Base-by-base conservation (phyloP, 768 basidiomycete species). In the Podaxis mareebaensis region DNA sequence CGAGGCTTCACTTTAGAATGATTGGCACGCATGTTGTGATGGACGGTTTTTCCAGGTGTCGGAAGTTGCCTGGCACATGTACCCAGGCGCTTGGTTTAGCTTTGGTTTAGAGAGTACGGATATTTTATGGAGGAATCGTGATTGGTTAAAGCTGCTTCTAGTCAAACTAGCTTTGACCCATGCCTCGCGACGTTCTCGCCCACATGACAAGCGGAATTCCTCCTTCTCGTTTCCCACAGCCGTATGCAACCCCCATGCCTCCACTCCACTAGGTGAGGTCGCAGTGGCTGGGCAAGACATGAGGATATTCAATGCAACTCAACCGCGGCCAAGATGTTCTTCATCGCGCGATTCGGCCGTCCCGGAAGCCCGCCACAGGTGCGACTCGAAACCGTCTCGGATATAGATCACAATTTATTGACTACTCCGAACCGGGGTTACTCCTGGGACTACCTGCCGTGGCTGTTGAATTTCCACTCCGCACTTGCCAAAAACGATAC, bases 361-460 rank as follows among this genome's bases (percentile, higher is more conserved):
- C 54, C 26, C 15, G 26, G 55, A 58, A 22, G 24, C 13, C 12
- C 10, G 24, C 13, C 42, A 17, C 12, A 33, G 53, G 24, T 12
- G 20, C 36, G 12, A 10, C 20, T 20, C 17, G 49, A 60, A 51
- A 51, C 48, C 10, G 8, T 33, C 4, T 24, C 17, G 3, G 51
- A 46, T 54, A 61, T 10, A 24, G 52, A 61, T 61, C 59, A 52
- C 3, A 28, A 8, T 17, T 12, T 28, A 26, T 12, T 22, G 20
- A 12, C 44, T 55, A 24, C 38, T 36, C 59, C 33, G 53, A 62
- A 54, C 53, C 61, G 61, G 60, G 54, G 61, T 55, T 62, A 55
- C 44, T 55, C 61, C 44, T 49, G 61, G 20, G 42, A 62, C 53
- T 13, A 48, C 28, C 53, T 46, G 48, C 8, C 33, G 46, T 46